A percentile compares a stretch with the other conserved stretches of the same genome.
Evolutionary conservation across 1,284 basidiomycete genomes (phyloP).

Genomic region (Cutaneotrichosporon cavernicola): DNA sequence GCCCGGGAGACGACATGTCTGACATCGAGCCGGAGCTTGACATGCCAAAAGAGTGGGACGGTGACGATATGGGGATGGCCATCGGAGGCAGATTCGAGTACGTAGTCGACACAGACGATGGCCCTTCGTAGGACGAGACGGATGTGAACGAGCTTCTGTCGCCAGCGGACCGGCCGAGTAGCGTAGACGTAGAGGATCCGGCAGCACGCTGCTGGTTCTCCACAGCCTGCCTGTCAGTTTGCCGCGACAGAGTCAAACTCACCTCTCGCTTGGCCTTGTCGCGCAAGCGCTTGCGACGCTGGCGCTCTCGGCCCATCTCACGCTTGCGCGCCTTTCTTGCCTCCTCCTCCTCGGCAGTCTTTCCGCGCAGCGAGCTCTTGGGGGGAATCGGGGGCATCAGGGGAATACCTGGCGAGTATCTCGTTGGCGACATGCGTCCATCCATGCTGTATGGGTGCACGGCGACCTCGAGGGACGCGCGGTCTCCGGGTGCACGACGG

Average conservation of each 20-base stretch:
- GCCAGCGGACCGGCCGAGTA: constrained; percentile 13
- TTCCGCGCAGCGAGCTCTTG: constrained; percentile 16
- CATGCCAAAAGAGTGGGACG: constrained; percentile 21
- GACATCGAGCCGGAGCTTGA: constrained; percentile 21
- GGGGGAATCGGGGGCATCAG: constrained; percentile 7
- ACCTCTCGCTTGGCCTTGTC: constrained; percentile 31
- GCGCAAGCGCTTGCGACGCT: constrained; percentile 26
- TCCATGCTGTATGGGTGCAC: constrained; percentile 13
- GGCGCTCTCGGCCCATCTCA: constrained; percentile 28
- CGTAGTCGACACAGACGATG: constrained; percentile 20
- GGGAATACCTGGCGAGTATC: constrained; percentile 1
- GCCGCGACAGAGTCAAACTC: background rate
- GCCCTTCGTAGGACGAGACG: constrained; percentile 21
- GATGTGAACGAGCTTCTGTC: constrained; percentile 13
- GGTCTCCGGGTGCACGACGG: constrained; percentile 13
- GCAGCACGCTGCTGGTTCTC: constrained; percentile 12
- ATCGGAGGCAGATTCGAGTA: constrained; percentile 24
- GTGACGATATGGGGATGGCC: constrained; percentile 21
- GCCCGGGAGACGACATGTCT: constrained; percentile 22
- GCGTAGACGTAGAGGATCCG: constrained; percentile 8
- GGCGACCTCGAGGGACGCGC: constrained; percentile 7
- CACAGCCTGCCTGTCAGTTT: constrained; percentile 3
- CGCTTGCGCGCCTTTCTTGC: constrained; percentile 27
- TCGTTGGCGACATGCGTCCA: background rate
- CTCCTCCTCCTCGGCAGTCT: constrained; percentile 22